A percentile compares a stretch with the other conserved stretches of the same genome.
Conservation (phyloP, 768 basidiomycete genomes). For the Pisolithus sp. region DNA sequence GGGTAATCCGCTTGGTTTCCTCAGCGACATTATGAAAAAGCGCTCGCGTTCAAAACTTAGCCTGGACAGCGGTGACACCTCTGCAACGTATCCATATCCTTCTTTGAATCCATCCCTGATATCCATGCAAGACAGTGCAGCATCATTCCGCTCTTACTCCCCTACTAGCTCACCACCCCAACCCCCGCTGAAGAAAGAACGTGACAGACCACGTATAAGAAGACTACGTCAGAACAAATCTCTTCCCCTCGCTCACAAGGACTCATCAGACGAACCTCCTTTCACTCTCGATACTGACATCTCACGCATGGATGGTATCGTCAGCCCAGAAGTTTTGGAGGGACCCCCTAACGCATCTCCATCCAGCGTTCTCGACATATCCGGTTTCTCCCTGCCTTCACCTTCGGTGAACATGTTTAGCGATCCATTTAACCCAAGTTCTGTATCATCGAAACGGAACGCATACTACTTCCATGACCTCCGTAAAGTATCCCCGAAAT, state of each 20-base stretch:
- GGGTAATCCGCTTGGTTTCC: constrained; percentile 38
- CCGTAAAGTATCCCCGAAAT: constrained; percentile 51
- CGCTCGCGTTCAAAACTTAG: constrained; percentile 36
- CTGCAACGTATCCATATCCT: constrained; percentile 31
- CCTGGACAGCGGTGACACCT: constrained; percentile 24
- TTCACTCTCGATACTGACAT: constrained; percentile 23
- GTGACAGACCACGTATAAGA: constrained; percentile 16
- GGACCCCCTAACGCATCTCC: constrained; percentile 16
- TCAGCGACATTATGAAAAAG: constrained; percentile 37
- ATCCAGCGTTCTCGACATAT: constrained; percentile 21
- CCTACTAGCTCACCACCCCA: constrained; percentile 5
- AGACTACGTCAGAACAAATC: constrained; percentile 19
- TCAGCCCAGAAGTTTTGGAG: constrained; percentile 34
- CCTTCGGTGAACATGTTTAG: constrained; percentile 27
- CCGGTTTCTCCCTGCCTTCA: constrained; percentile 36
- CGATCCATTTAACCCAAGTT: constrained; percentile 30
- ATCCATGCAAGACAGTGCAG: constrained; percentile 13
- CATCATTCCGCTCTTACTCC: constrained; percentile 1
- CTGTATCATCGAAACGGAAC: constrained; percentile 17
- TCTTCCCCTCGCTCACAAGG: constrained; percentile 18
- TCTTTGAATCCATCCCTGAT: constrained; percentile 31
- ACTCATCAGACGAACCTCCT: constrained; percentile 25
- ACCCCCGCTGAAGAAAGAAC: constrained; percentile 23
- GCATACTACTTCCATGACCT: constrained; percentile 13
- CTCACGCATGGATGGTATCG: constrained; percentile 76